Base-by-base conservation (phyloP, 139 green algal species). In the Chlamydomonas asymmetrica region DNA sequence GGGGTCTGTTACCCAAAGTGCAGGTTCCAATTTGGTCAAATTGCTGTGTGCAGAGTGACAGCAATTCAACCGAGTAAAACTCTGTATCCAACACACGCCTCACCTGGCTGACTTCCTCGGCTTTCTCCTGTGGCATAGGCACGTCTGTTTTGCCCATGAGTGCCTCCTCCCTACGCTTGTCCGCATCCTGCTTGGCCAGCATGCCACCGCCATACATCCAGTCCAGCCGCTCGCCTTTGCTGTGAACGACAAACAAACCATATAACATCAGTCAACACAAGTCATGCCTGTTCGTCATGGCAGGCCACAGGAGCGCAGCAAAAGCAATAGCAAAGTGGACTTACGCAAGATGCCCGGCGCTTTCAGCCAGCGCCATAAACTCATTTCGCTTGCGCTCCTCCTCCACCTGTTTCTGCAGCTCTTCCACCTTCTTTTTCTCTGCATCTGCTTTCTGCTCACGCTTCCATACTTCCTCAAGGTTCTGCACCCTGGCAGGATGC, bases 161-260 rank as follows among this genome's bases (percentile, higher is more conserved):
- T 48, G 87, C 78, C 31, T 90, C 90, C 67, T 94, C 91, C 10
- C 79, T 54, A 23, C 82, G 66, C 81, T 94, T 85, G n/a, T 52
- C 54, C 0, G 91, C 93, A 63, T 97, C 92, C 62, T 90, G 77
- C 50, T 92, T 88, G 27, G 90, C 88, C 50, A 80, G 80, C 72
- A 98, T 66, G 35, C 93, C 87, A 9, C 90, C 89, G 35, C 87
- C 87, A 76, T 99, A 99, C 94, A 99, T 97, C 92, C 97, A 99
- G 67, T 98, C 95, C 69, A 99, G 72, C 1, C 92, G 84, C 54
- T 96, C 89, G 13, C 80, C 63, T 22, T 83, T 75, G 63, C 82
- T 88, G 80, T 41, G 5, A 6, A 52, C 4, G 56, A 35, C 29
- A 2, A 62, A n/a, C 22, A 61, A 41, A 41, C 27, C 31, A 16